Conservation (phyloP, 139 green algal species). For the Haematococcus lacustris region DNA sequence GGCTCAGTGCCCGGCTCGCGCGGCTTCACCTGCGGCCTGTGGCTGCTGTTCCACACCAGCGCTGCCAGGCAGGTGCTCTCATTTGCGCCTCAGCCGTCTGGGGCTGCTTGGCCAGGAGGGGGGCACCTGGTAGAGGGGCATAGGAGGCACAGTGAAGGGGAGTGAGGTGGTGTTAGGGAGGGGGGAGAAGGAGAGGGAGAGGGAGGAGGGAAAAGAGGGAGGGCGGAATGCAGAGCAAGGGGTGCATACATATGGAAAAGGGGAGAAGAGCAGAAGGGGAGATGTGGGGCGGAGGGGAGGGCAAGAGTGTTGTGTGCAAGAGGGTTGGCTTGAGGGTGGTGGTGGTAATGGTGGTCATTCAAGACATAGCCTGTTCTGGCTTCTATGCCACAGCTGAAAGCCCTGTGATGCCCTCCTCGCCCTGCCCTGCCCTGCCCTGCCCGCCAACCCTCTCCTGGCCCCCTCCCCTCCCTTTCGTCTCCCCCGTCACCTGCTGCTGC, state of each 20-base stretch:
- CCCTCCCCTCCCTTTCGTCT: not conserved
- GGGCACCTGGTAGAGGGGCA: not conserved
- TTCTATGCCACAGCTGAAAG: too few species aligned
- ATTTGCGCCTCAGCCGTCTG: not conserved
- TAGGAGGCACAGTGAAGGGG: not conserved
- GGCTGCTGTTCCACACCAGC: conserved; percentile 63
- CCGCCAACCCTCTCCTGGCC: not conserved
- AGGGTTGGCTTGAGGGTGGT: too few species aligned
- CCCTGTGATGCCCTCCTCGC: too few species aligned
- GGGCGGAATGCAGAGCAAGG: not conserved
- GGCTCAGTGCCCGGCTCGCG: conserved; percentile 12
- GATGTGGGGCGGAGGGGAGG: too few species aligned
- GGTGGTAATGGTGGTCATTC: too few species aligned
- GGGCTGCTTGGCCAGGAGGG: not conserved
- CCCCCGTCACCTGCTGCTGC: not conserved
- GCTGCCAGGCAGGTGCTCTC: conserved; percentile 21
- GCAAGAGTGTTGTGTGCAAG: too few species aligned
- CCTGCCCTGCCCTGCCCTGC: not conserved
- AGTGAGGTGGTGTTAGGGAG: not conserved
- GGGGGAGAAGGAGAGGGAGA: not conserved
- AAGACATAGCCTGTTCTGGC: too few species aligned
- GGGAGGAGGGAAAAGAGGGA: not conserved
- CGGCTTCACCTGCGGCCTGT: conserved; percentile 73
- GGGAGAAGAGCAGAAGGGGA: too few species aligned
- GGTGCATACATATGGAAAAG: not conserved